Evolutionary conservation across 164 flowering plant species (phyloP).

Genomic region (Litsea cubeba): DNA sequence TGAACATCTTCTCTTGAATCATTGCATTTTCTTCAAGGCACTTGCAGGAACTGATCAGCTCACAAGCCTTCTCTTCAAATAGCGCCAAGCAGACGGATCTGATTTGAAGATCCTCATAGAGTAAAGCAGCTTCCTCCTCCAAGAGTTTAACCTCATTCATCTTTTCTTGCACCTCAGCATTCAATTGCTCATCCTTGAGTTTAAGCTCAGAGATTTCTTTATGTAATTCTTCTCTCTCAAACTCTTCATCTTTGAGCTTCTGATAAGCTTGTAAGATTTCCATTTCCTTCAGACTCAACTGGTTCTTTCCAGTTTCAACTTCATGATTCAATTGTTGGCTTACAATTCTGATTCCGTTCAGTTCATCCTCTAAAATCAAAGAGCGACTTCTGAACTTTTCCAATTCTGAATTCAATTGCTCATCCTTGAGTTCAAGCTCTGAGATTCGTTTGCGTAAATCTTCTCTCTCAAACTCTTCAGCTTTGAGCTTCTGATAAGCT

Average conservation of each 20-base stretch:
- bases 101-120: conserved; percentile 58
- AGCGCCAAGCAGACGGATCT: conserved; percentile 27
- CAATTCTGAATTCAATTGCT: conserved; percentile 35
- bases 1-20: conserved; percentile 5
- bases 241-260: conserved; percentile 37
- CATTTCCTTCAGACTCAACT: conserved; percentile 36
- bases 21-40: conserved; percentile 28
- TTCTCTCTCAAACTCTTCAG: conserved; percentile 27
- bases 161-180: conserved; percentile 49
- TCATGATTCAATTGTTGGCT: conserved; percentile 38
- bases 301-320: conserved; percentile 27
- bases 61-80: conserved; percentile 56
- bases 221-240: conserved; percentile 33
- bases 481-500: conserved; percentile 40
- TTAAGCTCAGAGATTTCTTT: conserved; percentile 38
- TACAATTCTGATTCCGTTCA: conserved; percentile 27
- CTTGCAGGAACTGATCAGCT: conserved; percentile 49
- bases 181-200: conserved; percentile 45
- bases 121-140: conserved; percentile 71
- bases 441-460: conserved; percentile 37
- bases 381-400: conserved; percentile 2
- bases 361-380: conserved; percentile 31
- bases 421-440: conserved; percentile 44
- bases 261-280: conserved; percentile 41
- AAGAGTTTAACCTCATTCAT: conserved; percentile 47